Base-by-base conservation (phyloP, 768 basidiomycete genomes). In the Russula griseocarnosa region DNA sequence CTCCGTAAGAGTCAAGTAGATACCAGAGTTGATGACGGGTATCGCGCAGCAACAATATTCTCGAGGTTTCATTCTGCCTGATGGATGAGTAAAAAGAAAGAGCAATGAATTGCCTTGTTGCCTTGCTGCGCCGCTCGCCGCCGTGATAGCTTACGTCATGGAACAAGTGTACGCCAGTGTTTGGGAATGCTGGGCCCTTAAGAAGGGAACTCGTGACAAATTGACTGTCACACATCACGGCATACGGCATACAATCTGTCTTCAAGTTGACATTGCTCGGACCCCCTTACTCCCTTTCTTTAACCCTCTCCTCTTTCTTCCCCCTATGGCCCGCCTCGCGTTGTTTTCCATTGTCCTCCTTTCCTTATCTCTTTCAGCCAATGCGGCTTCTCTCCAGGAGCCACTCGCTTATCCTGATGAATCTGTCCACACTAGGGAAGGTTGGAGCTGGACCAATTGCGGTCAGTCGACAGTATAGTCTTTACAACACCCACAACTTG, bases 31-130 rank as follows among this genome's bases (percentile, higher is more conserved):
- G 66, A 94, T 79, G 55, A 94, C 76, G 10, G 95, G 95, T 63
- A 98, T 88, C 50, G 94, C 94, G 70, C 90, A 92, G 74, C 94
- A 97, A 71, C 94, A 97, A 72, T 94, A 95, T 55, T 92, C 87
- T 77, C 91, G 83, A 56, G 86, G 76, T 73, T 86, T 89, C 87
- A 90, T 88, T 42, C 16, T 71, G 36, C 61, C 53, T 24, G 24
- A 13, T 49, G 26, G 54, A 47, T 26, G 32, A 14, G 52, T 51
- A 44, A 42, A 47, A 67, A 67, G 55, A 28, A 24, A 47, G 36
- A 36, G 44, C 20, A n/a, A 44, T n/a, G 20, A n/a, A 22, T 22
- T 13, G n/a, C 22, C 46, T 22, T 22, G 44, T 11, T 44, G 44
- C 44, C 14, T 38, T 38, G 38, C 38, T 38, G 36, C 36, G 36